Evolutionary conservation across 441 rosid genomes (phyloP), one percentile per base, ranked within the genome.

Genomic region (Omphalea diandra): DNA sequence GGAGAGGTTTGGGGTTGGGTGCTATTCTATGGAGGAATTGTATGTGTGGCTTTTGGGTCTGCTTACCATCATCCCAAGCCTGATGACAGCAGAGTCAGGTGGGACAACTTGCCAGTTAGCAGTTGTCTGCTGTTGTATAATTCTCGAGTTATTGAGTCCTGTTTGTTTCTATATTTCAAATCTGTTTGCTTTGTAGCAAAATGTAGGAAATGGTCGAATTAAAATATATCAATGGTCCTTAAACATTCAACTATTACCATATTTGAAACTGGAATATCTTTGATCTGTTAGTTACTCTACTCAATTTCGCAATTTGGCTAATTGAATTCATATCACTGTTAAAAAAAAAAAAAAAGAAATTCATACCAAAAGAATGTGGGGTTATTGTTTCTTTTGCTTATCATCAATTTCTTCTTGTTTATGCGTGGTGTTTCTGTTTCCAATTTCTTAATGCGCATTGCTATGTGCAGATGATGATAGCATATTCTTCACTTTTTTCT

Each of bases 61-160:
- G 92, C 93, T 76, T 89, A 85, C 75, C 90, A 93, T 75, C 97
- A 90, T 81, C 88, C 88, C 60, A 93, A 86, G 82, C 94, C 98
- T 69, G 87, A 86, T 58, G 89, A 88, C 49, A 78, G 63, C 65
- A 83, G 97, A 83, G 75, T 83, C 67, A 32, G 84, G 77, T 89
- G 87, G 87, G 97, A 88, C 82, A 83, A 81, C 73, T 79, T 93
- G 77, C 98, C 96, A 85, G 97, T 90, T 68, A 79, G 97, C 81
- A 20, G 75, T 68, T 47, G 74, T 68, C 68, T 60, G 61, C 55
- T 63, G 20, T n/a, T n/a, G n/a, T 44, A 9, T 6, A 60, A 18
- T 29, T 50, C 57, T n/a, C 2, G n/a, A 12, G 33, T 67, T 26
- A 49, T 3, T 60, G 54, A 66, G 18, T 50, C 54, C 54, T 50